phyloP scores from a whole-genome alignment of 257 asterid species.

The Solanum microdontum region DNA sequence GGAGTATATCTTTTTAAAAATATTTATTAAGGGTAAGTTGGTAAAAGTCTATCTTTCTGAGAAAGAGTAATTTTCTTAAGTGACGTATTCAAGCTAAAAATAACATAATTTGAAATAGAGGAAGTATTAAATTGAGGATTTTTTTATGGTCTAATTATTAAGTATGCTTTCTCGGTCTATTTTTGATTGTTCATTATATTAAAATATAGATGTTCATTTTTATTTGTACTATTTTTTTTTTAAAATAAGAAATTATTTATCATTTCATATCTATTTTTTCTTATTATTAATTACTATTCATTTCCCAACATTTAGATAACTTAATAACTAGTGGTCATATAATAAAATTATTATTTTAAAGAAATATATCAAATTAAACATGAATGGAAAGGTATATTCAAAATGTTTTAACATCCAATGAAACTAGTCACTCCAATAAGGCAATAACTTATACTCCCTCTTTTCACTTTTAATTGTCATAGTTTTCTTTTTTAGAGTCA shows the following conservation, averaged over 20 bases:
- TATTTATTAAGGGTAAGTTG: neutral
- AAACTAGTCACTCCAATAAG: neutral
- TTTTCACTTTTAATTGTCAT: no score
- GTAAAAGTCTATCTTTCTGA: neutral
- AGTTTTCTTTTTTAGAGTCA: no score
- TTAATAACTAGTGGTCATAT: no score
- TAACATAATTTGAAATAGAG: neutral
- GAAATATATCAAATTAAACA: no score
- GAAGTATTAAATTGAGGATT: neutral
- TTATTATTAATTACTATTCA: no score
- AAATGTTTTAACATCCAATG: neutral
- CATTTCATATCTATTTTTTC: neutral
- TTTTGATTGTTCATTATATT: neutral
- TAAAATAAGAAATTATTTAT: no score
- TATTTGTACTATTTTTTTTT: fast-evolving
- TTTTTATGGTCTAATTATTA: neutral
- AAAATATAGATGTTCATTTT: neutral
- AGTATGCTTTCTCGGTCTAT: neutral
- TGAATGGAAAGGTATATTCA: neutral
- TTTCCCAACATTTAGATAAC: neutral
- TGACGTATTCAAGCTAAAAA: neutral
- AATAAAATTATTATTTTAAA: no score
- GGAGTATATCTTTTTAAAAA: no score
- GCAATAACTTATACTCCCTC: neutral
- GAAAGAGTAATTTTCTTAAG: neutral